Evolutionary conservation across 495 filamentous ascomycete genomes (phyloP), one percentile per base, ranked within the genome.

Genomic region (Penicillium paradoxum): DNA sequence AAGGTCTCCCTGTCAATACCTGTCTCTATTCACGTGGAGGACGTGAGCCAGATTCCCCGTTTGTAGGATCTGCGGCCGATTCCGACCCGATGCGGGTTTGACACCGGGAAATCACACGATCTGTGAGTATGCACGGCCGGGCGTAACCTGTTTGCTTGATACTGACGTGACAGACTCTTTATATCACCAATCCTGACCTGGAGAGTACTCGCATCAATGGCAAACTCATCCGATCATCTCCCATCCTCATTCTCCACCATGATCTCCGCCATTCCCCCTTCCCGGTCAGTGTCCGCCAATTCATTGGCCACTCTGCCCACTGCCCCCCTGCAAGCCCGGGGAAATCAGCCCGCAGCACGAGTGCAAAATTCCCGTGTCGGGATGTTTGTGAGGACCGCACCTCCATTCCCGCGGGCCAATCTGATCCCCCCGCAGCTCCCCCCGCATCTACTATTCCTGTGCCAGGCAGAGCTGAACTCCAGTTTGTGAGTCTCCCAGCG

Each of bases 401-500:
- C 6, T 25, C 21, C 21, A 24, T 18, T 11, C 14, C 21, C 19
- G 19, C 38, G 2, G 21, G 13, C 21, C 39, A 25, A 42, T 42
- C 39, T 24, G 19, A 25, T 42, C 39, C 27, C 25, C 49, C 53
- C 45, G 46, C 53, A 27, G 22, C 49, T 38, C 32, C 54, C 15
- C 45, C 57, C 43, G 43, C 59, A 50, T 42, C 58, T 49, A 40
- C 60, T 43, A 27, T 43, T 22, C 15, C 50, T 10, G 57, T 41
- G 5, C 51, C 22, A 37, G 32, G 47, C 57, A 53, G 40, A 56
- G 57, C 36, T 52, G 51, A 15, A 40, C 62, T 13, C 62, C 40
- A 51, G 10, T 71, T 87, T 46, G 71, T 74, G 46, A 69, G 81
- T 49, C 72, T 89, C 9, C 86, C 86, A 15, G 73, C 78, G 45